Base-by-base conservation (phyloP, 176 grass and related monocot genomes). In the Poa annua region DNA sequence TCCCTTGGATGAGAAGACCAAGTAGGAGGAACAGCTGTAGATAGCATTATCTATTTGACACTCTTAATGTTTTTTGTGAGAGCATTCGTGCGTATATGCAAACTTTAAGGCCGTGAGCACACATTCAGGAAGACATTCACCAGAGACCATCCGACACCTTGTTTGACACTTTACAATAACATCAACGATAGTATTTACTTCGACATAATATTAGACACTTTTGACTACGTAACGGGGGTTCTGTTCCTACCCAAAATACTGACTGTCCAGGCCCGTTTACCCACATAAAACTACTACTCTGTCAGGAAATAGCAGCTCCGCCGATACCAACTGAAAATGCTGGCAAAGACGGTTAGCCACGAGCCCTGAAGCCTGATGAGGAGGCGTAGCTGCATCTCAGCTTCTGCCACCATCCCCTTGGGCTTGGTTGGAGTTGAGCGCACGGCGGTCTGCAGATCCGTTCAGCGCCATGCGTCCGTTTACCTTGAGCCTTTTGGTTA, bases 1-100 rank as follows among this genome's bases (percentile, higher is more conserved):
- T 4, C 24, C 74, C 15, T 29, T 20, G 29, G 75, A 92, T 76
- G 80, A 88, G 71, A 95, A 98, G 77, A 74, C 88, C 51, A 77
- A 86, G 65, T 92, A 90, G 88, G 48, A 77, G 53, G 51, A 14
- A 19, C 11, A 73, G 6, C 20, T 67, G 59, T 50, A 78, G 80
- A 61, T 61, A 3, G 4, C 53, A 26, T 34, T 16, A 60, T 38
- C 52, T 49, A 59, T 53, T 45, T 17, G 42, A 51, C 19, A 14
- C 36, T 17, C 20, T 14, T 17, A 24, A 11, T 35, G 33, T 6
- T 7, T 62, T 61, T 55, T 15, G 29, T 22, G 3, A 75, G 57
- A 84, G 1, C 36, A 39, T 25, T 35, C 21, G 4, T 60, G 44
- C 56, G 25, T 59, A 0, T 4, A 12, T 64, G 64, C 19, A 9